Conservation (phyloP, 1,284 basidiomycete species). For the Trametes sp. region DNA sequence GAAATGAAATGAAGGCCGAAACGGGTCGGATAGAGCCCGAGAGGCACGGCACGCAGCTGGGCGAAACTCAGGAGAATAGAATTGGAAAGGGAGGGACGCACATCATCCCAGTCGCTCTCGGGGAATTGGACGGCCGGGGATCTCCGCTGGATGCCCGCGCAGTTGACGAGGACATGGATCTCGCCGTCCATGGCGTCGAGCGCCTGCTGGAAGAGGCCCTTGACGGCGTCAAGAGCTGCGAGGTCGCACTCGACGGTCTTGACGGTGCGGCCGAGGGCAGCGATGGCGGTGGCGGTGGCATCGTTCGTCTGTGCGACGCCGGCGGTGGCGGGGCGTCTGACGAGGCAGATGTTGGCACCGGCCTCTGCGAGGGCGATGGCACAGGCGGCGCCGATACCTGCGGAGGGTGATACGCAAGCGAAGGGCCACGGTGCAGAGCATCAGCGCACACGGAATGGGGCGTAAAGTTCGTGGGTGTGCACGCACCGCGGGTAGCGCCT, state of each 20-base stretch:
- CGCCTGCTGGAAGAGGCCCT: slow-evolving; percentile 69
- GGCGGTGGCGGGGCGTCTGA: slow-evolving; percentile 61
- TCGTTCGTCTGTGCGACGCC: slow-evolving; percentile 53
- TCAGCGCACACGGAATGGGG: slow-evolving; percentile 12
- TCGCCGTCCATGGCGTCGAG: slow-evolving; percentile 66
- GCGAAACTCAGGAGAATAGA: slow-evolving; percentile 9
- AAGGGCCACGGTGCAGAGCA: slow-evolving; percentile 9
- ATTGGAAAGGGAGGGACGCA: slow-evolving; percentile 47
- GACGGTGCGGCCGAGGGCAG: slow-evolving; percentile 49
- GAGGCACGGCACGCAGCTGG: slow-evolving; percentile 17
- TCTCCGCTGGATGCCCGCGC: slow-evolving; percentile 92
- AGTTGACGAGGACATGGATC: slow-evolving; percentile 92
- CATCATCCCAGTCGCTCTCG: slow-evolving; percentile 91
- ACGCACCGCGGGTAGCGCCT: slow-evolving; percentile 58
- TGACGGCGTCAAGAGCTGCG: slow-evolving; percentile 71
- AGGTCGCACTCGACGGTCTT: slow-evolving; percentile 82
- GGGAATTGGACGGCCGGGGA: slow-evolving; percentile 84
- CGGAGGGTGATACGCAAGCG: slow-evolving; percentile 28
- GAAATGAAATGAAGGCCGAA: slow-evolving; percentile 20
- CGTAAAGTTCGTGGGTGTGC: slow-evolving; percentile 31
- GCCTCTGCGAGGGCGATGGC: slow-evolving; percentile 78
- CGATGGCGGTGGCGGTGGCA: slow-evolving; percentile 63
- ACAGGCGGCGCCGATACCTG: slow-evolving; percentile 79
- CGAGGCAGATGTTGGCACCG: slow-evolving; percentile 85
- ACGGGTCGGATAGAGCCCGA: slow-evolving; percentile 16